Evolutionary conservation across 306 rosid genomes (phyloP).

Genomic region (Alnus glutinosa): DNA sequence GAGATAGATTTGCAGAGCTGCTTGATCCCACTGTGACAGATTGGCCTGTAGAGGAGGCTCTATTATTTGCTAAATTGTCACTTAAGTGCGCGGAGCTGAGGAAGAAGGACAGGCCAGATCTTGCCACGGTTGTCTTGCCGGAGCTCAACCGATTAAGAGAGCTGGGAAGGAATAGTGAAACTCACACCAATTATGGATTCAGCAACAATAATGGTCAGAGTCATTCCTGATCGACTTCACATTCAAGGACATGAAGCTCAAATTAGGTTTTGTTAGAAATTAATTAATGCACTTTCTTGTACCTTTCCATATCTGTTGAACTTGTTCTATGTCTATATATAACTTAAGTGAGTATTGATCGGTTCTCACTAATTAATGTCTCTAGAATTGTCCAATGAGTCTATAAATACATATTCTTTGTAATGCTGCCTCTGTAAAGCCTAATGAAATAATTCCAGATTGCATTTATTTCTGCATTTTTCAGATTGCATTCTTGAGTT

Average conservation of each 20-base stretch:
- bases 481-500: too few relatives aligned
- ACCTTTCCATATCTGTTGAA: too few relatives aligned
- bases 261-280: slow-evolving; percentile 17
- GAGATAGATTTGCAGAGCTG: slow-evolving; percentile 51
- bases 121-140: slow-evolving; percentile 69
- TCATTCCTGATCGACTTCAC: slow-evolving; percentile 31
- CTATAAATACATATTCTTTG: too few relatives aligned
- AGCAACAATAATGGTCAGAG: slow-evolving; percentile 14
- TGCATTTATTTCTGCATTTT: too few relatives aligned
- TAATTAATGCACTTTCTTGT: too few relatives aligned
- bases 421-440: too few relatives aligned
- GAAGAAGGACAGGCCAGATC: slow-evolving; percentile 88
- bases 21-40: slow-evolving; percentile 72
- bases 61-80: slow-evolving; percentile 68
- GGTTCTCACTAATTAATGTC: too few relatives aligned
- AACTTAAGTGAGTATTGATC: too few relatives aligned
- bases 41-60: slow-evolving; percentile 84
- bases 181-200: neutral
- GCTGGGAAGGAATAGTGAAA: slow-evolving; percentile 34
- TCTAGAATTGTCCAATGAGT: too few relatives aligned
- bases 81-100: slow-evolving; percentile 71
- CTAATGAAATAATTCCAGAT: too few relatives aligned
- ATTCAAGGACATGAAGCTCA: slow-evolving; percentile 19
- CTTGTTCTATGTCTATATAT: too few relatives aligned
- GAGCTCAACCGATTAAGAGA: slow-evolving; percentile 78